These are phyloP conservation scores for Plasmodium adleri DNA, from an alignment of 169 alveolate species.

Conservation along the genomic window DNA sequence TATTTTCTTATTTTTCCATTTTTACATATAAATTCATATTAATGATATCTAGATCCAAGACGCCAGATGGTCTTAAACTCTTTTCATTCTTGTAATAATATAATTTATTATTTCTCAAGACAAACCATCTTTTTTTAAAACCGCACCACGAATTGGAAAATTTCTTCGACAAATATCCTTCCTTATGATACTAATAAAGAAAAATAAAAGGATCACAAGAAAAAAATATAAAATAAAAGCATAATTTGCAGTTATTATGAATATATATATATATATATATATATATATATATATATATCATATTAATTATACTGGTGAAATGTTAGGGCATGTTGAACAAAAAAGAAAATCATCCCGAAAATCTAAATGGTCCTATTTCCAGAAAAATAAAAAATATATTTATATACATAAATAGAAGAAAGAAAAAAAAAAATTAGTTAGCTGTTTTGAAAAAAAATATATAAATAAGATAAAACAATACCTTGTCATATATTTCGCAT, in stretches of 20 bases:
- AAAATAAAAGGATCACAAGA: background rate
- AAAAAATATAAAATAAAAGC: background rate
- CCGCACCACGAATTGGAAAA: conserved; percentile 60
- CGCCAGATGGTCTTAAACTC: conserved; percentile 76
- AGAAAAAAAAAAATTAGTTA: background rate
- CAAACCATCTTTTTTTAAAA: conserved; percentile 78
- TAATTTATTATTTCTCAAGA: conserved; percentile 75
- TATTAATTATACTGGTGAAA: conserved; percentile 41
- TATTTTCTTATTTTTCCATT: background rate
- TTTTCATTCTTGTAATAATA: conserved; percentile 63
- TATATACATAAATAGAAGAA: background rate
- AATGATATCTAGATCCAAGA: conserved; percentile 75
- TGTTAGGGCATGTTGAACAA: conserved; percentile 19
- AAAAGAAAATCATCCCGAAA: conserved; percentile 62
- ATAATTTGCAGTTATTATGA: background rate
- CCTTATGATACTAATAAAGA: conserved; percentile 22
- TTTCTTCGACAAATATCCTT: conserved; percentile 76
- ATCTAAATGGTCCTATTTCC: conserved; percentile 19
- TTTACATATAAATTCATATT: conserved; percentile 76
- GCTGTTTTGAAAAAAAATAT: background rate
- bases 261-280: background rate
- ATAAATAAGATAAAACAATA: background rate
- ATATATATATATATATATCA: background rate
- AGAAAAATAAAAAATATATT: conserved; percentile 1
- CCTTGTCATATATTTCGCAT: conserved; percentile 30